Evolutionary conservation across 768 basidiomycete species (phyloP).

Genomic region (Lactifluus pinguis): DNA sequence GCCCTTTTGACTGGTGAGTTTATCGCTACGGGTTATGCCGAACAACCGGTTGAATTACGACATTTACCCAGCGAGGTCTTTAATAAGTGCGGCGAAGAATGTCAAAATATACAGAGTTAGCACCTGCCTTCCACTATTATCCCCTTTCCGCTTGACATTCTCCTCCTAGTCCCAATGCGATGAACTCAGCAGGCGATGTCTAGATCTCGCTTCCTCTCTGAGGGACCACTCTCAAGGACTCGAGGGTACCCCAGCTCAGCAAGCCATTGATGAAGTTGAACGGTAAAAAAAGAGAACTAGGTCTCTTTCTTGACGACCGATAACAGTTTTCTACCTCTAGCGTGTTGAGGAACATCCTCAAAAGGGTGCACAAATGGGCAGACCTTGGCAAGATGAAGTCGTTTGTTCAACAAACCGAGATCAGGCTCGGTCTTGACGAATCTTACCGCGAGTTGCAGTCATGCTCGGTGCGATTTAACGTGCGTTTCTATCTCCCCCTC

Average conservation of each 20-base stretch:
- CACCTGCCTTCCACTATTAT: neutral
- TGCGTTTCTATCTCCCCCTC: neutral
- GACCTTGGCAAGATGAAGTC: slow-evolving; percentile 11
- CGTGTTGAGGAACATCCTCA: slow-evolving; percentile 10
- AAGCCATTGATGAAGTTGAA: slow-evolving; percentile 17
- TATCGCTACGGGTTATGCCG: neutral
- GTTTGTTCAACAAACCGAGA: slow-evolving; percentile 16
- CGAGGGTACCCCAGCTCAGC: slow-evolving; percentile 13
- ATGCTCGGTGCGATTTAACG: slow-evolving; percentile 12
- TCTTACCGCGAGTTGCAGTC: slow-evolving; percentile 16
- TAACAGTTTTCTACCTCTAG: neutral
- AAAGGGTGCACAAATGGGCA: slow-evolving; percentile 12
- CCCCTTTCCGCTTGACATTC: neutral
- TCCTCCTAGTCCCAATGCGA: slow-evolving; percentile 11
- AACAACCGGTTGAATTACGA: no score
- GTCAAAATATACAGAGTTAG: slow-evolving; percentile 16
- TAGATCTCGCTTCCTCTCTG: slow-evolving; percentile 5
- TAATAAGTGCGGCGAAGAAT: slow-evolving; percentile 6
- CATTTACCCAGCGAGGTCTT: neutral
- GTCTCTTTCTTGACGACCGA: neutral
- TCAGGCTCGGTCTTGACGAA: slow-evolving; percentile 11
- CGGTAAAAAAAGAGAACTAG: neutral
- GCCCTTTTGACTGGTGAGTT: slow-evolving; percentile 9
- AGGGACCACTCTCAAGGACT: slow-evolving; percentile 10
- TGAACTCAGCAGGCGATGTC: slow-evolving; percentile 12